Base-by-base conservation (phyloP, 768 basidiomycete genomes). In the Russula foetens region DNA sequence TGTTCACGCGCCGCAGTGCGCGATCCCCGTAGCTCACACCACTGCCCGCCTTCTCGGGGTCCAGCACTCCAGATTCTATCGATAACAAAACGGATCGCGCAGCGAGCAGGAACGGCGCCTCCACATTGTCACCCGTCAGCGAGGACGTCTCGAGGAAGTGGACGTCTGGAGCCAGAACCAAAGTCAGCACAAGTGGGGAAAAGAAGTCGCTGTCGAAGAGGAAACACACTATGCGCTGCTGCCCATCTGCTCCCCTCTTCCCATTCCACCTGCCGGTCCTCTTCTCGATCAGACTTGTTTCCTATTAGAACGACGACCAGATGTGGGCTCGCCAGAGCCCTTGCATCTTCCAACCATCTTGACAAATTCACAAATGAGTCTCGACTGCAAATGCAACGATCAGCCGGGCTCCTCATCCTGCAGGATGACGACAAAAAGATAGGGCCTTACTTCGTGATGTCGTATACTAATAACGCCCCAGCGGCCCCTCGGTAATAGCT, bases 11-110 rank as follows among this genome's bases (percentile, higher is more conserved):
- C 58, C 93, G 81, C 33, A 98, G 77, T 24, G 93, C 90, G 60
- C 97, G 81, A 72, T 98, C 97, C 9, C 97, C 97, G 69, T 97
- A 99, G 68, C 90, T 92, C 47, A 99, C 93, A 23, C 97, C 97
- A 63, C 91, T 94, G 1, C 93, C 96, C 17, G 91, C 84, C 69
- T 90, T 89, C 75, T 98, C 95, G 44, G 96, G 96, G 73, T 98
- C 92, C 41, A 98, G 80, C 17, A 79, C 77, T 28, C 93, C 94
- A 17, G 91, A 88, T 73, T 98, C 95, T 67, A 98, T 93, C 23
- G 91, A 84, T 24, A 94, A 79, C 56, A 98, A 77, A 65, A 97
- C 93, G 8, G 90, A 87, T 56, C 93, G 84, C 29, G 93, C 90
- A 23, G 90, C 86, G 46, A 90, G 77, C 50, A 91, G 75, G 74